Evolutionary conservation across 1,284 basidiomycete genomes (phyloP), one percentile per base, ranked within the genome.

Genomic region (Microbotryum saponariae): DNA sequence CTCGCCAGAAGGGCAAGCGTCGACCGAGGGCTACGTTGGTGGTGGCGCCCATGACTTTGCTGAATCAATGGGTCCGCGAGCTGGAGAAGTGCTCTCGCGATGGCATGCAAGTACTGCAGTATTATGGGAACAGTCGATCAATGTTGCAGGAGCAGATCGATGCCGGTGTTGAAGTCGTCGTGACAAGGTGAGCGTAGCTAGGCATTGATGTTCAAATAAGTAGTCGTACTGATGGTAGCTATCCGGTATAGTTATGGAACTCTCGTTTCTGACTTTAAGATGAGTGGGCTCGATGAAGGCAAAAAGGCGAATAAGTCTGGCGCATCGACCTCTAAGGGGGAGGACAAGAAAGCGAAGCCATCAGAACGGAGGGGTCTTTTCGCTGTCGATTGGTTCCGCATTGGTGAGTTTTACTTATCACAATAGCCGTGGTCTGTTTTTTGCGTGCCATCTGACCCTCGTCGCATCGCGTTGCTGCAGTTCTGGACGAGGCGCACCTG

Each of bases 21-120:
- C 54, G 20, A 1, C 73, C 77, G 18, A 72, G 77, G 5, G 88
- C 89, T 0, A 97, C 93, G 2, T 78, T 98, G 1, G 89, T 98
- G 50, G 86, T 98, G 21, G 91, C 91, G 20, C 94, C 94, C 0
- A 91, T 96, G 23, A 92, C 90, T 16, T 78, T 98, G 20, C 80
- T 97, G 4, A 79, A 83, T 29, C 94, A 98, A 74, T 98, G 94
- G 94, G 80, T 83, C 14, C 85, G 88, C 49, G 94, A 98, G 74
- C 79, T 98, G 16, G 80, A 85, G 68, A 76, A 80, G 37, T 79
- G 79, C 67, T 75, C 87, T 64, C 82, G 83, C 66, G 88, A 85
- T 0, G 82, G 70, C 6, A 70, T 94, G 18, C 80, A 82, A 63
- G 79, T 86, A 0, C 78, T 85, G 52, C 79, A 97, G 54, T 93